Percentiles rank a stretch among this genome's conserved stretches.
These are phyloP conservation scores for Ceratocystiopsis minuta DNA, from an alignment of 2,329 filamentous ascomycete genomes.

Conservation along the genomic window DNA sequence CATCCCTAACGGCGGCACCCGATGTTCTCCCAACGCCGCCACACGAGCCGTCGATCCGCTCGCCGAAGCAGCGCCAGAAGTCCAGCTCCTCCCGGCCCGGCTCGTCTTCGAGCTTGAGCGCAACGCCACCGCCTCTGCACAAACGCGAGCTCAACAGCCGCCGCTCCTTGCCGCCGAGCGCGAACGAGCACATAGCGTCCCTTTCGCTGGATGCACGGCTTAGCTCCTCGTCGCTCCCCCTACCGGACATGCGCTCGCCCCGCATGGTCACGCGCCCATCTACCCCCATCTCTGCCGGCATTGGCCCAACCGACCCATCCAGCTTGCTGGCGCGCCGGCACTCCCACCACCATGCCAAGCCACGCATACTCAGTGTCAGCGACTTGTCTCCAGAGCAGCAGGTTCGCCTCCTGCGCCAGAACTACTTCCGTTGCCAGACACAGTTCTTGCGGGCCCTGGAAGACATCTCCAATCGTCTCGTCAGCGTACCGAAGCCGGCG, in stretches of 20 bases:
- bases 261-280: constrained; percentile 32
- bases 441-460: constrained; percentile 66
- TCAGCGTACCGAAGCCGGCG: constrained; percentile 65
- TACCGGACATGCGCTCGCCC: constrained; percentile 42
- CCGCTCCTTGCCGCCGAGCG: neutral
- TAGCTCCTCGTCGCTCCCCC: constrained; percentile 48
- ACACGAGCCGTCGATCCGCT: constrained; percentile 1
- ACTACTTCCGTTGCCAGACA: constrained; percentile 69
- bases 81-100: constrained; percentile 4
- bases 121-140: constrained; percentile 24
- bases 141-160: neutral
- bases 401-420: constrained; percentile 53
- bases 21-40: constrained; percentile 4
- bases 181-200: constrained; percentile 26
- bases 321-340: constrained; percentile 32
- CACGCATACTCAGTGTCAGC: constrained; percentile 38
- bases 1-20: neutral
- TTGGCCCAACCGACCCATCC: constrained; percentile 20
- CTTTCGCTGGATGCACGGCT: constrained; percentile 39
- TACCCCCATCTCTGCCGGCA: constrained; percentile 38
- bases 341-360: constrained; percentile 39
- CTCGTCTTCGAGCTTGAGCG: constrained; percentile 15
- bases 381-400: constrained; percentile 49
- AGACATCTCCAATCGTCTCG: constrained; percentile 69
- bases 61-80: constrained; percentile 3